Evolutionary conservation across 2,329 filamentous ascomycete species (phyloP).

Genomic region (Alternaria brassicae): DNA sequence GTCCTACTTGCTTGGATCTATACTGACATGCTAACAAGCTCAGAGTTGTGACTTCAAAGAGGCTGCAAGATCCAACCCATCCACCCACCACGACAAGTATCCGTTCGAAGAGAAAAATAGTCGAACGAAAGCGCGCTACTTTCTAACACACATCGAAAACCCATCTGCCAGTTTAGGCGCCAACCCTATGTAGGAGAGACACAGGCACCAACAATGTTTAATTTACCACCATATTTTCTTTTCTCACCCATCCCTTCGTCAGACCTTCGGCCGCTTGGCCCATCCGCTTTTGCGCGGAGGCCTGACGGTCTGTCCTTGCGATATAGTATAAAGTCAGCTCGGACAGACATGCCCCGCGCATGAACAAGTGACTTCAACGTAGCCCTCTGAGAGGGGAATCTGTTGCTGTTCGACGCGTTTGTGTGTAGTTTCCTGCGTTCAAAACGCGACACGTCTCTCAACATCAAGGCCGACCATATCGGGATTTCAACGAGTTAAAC

Average conservation of each 20-base stretch:
- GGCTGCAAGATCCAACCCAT: neutral
- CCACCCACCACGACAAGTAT: neutral
- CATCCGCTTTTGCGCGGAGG: neutral
- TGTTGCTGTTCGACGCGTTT: conserved; percentile 42
- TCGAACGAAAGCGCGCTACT: no score
- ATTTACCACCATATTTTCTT: neutral
- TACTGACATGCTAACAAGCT: neutral
- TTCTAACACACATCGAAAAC: neutral
- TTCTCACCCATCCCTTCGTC: neutral
- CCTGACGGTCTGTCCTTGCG: neutral
- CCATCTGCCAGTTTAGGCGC: neutral
- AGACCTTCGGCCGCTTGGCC: neutral
- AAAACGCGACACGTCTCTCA: no score
- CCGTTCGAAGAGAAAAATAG: neutral
- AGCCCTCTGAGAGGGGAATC: conserved; percentile 49
- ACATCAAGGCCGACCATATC: neutral
- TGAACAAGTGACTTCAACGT: conserved; percentile 5
- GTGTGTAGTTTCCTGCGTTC: conserved; percentile 30
- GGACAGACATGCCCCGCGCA: neutral
- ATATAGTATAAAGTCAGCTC: neutral
- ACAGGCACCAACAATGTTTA: neutral
- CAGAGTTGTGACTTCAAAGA: neutral
- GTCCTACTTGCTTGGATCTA: neutral
- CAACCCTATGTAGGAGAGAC: neutral
- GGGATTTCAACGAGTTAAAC: neutral